Evolutionary conservation across 116 monocot genomes (phyloP), one percentile per base, ranked within the genome.

Genomic region (Phalaenopsis hybrid): DNA sequence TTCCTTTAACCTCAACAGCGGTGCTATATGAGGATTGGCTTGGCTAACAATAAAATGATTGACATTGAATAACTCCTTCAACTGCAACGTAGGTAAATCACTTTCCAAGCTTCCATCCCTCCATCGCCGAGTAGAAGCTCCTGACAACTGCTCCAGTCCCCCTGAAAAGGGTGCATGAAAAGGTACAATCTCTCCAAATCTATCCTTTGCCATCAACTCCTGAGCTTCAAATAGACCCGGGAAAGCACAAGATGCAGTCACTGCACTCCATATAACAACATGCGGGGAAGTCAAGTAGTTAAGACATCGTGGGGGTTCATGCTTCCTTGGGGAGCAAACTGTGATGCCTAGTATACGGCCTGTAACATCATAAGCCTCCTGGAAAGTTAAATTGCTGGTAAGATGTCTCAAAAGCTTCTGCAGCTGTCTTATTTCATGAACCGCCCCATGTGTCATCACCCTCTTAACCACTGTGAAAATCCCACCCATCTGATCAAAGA

Each of bases 41-140:
- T 97, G 97, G 86, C 94, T 94, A 48, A 94, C 97, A 70, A 97
- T 97, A 77, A 97, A 97, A 85, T 97, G 96, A 57, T 97, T 97
- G 17, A 97, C 95, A 86, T 93, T 97, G 79, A 97, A 97, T n/a
- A 97, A 79, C 75, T 97, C 97, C 85, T 97, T 97, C 81, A 97
- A 79, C 67, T 92, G 93, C 69, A 92, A 90, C 84, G 93, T 97
- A 5, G 97, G 97, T 83, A 97, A 81, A 82, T 97, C 97, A 82
- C 91, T 97, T 85, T 97, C 97, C 86, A 97, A 86, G 45, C 92
- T 97, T 21, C 97, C 97, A 82, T 97, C 97, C 68, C 97, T 89
- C 97, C 97, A 97, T 1, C 93, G 86, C 7, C 97, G 87, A 70
- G 88, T 51, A 25, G 88, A 89, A 57, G 79, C 44, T 75, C 79